Base-by-base conservation (phyloP, 768 basidiomycete species). In the Leccinum rimulosum region DNA sequence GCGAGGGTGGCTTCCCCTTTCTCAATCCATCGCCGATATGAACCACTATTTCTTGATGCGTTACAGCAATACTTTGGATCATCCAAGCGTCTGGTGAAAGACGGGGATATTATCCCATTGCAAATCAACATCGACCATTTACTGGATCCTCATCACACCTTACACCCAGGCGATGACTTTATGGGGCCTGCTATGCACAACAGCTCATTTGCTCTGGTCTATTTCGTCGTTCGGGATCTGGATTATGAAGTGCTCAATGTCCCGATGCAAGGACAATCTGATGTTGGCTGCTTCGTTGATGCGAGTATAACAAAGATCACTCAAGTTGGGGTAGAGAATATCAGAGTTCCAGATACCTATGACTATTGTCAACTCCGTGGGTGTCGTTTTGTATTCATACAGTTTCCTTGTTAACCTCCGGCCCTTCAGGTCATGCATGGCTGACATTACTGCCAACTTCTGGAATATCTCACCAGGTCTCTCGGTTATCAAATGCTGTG, bases 211-310 rank as follows among this genome's bases (percentile, higher is more conserved):
- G 75, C 84, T 64, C 66, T 84, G 3, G 85, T 89, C 0, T 92
- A 84, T 67, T 98, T 98, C 71, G 76, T 85, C 57, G 79, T 98
- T 52, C 90, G 91, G 14, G 83, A 88, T 56, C 73, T 97, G 35
- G 88, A 91, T 33, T 83, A 86, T 67, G 84, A 85, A 54, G 74
- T 85, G 0, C 70, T 84, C 6, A 66, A 79, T 35, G 71, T 31
- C 9, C 70, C 74, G 43, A 71, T 73, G 33, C 63, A 58, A 6
- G 82, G 84, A 63, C 76, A 81, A 25, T 83, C 84, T 15, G 85
- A 91, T 65, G 69, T 95, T 17, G 96, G 96, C 0, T 95, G 89
- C 66, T 91, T 90, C 82, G 79, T 97, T 19, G 92, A 98, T 65
- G 74, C 86, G 1, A 70, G 78, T 2, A 69, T 80, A 7, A 96